Evolutionary conservation across 306 rosid species (phyloP).

Genomic region (Morella rubra): DNA sequence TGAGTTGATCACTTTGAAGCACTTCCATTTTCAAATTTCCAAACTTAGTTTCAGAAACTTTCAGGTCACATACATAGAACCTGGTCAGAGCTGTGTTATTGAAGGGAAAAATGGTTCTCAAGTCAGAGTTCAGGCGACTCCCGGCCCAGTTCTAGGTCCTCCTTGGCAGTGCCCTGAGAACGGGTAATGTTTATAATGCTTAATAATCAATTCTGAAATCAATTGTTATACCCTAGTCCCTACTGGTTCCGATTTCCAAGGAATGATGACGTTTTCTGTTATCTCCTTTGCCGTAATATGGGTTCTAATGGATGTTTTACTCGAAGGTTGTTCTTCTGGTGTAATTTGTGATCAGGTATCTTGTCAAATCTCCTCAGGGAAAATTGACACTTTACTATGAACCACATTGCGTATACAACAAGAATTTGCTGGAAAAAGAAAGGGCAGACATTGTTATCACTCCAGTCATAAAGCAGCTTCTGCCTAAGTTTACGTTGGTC

Average conservation of each 20-base stretch:
- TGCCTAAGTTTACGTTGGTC: constrained; percentile 83
- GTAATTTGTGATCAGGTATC: constrained; percentile 53
- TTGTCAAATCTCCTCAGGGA: constrained; percentile 58
- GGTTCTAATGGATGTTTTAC: constrained; percentile 9
- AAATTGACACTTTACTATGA: constrained; percentile 82
- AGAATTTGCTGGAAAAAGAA: constrained; percentile 57
- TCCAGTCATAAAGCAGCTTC: constrained; percentile 84
- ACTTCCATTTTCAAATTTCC: constrained; percentile 7
- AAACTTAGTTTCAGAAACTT: constrained; percentile 22
- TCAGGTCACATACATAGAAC: constrained; percentile 82
- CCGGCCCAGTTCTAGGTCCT: constrained; percentile 95
- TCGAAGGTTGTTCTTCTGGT: constrained; percentile 10
- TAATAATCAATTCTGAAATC: constrained; percentile 1
- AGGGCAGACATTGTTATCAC: constrained; percentile 85
- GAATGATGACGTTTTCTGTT: not conserved
- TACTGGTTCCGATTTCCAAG: not conserved
- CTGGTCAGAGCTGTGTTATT: constrained; percentile 76
- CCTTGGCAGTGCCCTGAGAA: constrained; percentile 99
- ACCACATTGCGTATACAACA: constrained; percentile 84
- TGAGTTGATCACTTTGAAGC: constrained; percentile 9
- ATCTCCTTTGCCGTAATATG: constrained; percentile 1
- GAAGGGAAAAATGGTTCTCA: constrained; percentile 62
- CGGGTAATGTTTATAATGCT: constrained; percentile 54
- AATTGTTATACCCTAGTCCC: not conserved
- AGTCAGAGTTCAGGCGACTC: constrained; percentile 69